Conservation (phyloP, 2,329 filamentous ascomycete genomes). For the Emergomyces africanus region DNA sequence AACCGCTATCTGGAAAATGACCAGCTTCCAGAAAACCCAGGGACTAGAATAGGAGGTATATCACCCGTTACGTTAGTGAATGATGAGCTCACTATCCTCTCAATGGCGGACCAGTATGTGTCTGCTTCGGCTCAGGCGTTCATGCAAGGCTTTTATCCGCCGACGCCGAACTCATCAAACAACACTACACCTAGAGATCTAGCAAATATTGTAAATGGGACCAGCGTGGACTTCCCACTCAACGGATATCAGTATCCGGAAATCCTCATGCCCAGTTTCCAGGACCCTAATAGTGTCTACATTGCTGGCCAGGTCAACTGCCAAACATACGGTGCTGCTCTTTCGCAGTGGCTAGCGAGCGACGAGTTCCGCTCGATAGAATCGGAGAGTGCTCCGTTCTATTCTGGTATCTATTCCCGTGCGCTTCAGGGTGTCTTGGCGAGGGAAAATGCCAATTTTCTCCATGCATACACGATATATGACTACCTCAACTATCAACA, state of each 20-base stretch:
- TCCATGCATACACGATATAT: slow-evolving; percentile 41
- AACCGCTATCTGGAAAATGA: slow-evolving; percentile 36
- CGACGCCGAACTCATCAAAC: slow-evolving; percentile 24
- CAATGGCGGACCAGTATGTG: slow-evolving; percentile 36
- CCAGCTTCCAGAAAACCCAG: slow-evolving; percentile 13
- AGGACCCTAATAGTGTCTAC: slow-evolving; percentile 40
- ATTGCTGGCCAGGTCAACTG: slow-evolving; percentile 38
- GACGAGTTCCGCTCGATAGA: slow-evolving; percentile 29
- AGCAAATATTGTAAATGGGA: slow-evolving; percentile 36
- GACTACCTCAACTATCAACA: slow-evolving; percentile 45
- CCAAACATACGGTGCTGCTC: slow-evolving; percentile 23
- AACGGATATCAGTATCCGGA: slow-evolving; percentile 46
- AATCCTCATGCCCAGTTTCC: slow-evolving; percentile 31
- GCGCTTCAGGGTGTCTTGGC: slow-evolving; percentile 33
- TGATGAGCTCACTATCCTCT: slow-evolving; percentile 36
- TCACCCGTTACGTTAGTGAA: slow-evolving; percentile 33
- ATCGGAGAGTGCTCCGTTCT: slow-evolving; percentile 31
- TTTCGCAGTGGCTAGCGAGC: slow-evolving; percentile 30
- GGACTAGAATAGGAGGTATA: slow-evolving; percentile 33
- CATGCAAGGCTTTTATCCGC: slow-evolving; percentile 49
- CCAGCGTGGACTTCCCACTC: slow-evolving; percentile 35
- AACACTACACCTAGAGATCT: slow-evolving; percentile 21
- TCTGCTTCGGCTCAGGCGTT: slow-evolving; percentile 46
- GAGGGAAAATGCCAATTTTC: slow-evolving; percentile 32
- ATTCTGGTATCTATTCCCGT: slow-evolving; percentile 31